Evolutionary conservation across 2,329 filamentous ascomycete species (phyloP).

Genomic region (Emergomyces orientalis): DNA sequence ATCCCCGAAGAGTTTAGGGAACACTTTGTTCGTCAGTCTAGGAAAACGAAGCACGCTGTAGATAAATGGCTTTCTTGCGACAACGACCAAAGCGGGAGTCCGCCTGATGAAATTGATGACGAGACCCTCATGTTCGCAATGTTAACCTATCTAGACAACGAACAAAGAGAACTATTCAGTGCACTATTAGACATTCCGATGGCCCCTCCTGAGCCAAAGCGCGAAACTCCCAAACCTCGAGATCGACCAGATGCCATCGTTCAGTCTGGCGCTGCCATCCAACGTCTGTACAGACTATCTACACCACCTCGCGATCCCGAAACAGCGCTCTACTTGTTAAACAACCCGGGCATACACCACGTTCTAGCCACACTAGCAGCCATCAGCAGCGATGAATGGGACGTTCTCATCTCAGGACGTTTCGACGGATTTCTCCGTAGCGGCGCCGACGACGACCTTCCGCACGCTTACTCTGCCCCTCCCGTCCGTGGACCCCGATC

Average conservation of each 20-base stretch:
- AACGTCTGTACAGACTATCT: conserved; percentile 70
- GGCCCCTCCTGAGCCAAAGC: conserved; percentile 50
- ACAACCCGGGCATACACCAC: conserved; percentile 71
- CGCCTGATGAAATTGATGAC: conserved; percentile 83
- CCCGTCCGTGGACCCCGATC: conserved; percentile 24
- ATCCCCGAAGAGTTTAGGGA: conserved; percentile 88
- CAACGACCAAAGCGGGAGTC: conserved; percentile 60
- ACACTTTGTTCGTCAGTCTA: conserved; percentile 83
- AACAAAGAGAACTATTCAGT: conserved; percentile 73
- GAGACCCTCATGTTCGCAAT: conserved; percentile 92
- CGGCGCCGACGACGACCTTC: conserved; percentile 57
- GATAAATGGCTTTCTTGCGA: conserved; percentile 83
- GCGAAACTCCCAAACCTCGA: conserved; percentile 53
- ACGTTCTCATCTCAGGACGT: conserved; percentile 83
- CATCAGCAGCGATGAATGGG: conserved; percentile 90
- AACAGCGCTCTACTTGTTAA: conserved; percentile 74
- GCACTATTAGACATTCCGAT: conserved; percentile 59
- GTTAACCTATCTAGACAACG: conserved; percentile 69
- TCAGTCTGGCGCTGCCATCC: conserved; percentile 67
- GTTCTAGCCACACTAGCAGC: conserved; percentile 78
- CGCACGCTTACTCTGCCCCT: conserved; percentile 19
- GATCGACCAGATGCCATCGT: conserved; percentile 63
- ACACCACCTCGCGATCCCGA: conserved; percentile 74
- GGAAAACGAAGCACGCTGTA: conserved; percentile 84
- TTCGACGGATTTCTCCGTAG: conserved; percentile 96